Evolutionary conservation across 768 basidiomycete species (phyloP), one percentile per base, ranked within the genome.

Genomic region (Tephrocybe sp.): DNA sequence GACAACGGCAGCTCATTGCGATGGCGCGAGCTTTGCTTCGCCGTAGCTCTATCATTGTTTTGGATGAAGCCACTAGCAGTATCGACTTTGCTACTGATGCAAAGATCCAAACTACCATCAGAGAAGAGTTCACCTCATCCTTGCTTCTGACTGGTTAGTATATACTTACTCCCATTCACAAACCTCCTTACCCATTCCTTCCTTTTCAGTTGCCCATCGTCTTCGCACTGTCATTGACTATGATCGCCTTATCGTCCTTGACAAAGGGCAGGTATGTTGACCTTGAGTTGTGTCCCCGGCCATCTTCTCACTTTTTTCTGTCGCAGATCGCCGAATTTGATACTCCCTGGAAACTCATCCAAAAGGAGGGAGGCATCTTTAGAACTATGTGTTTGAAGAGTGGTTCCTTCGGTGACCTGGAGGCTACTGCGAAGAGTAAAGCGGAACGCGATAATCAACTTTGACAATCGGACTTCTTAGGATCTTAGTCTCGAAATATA

Each of bases 81-180:
- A 90, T 92, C 50, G 89, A 92, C 62, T 87, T 92, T 59, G 85
- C 82, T 12, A 92, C 93, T 38, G 94, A 95, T 60, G 80, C 87
- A 8, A 93, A 92, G 69, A 96, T 96, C 49, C 93, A 96, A 64
- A 74, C 80, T 26, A 87, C 92, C 0, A 94, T 97, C 40, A 74
- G 92, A 5, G 85, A 88, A 57, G 90, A 96, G 60, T 96, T 96
- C 64, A 80, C 74, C 5, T 76, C 82, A 36, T 87, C 85, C 8
- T 69, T 92, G 35, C 65, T 93, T 38, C 64, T 94, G 41, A 91
- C 88, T 5, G 79, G 87, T 87, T 58, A 8, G 80, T 70, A 3
- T 7, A n/a, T 13, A 5, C 8, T 9, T 30, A 41, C 26, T 39
- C 51, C n/a, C 26, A 26, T 26, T 14, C 32, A 10, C 1, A 13